Conservation (phyloP, 371 early-diverging fungal species). For the Apophysomyces trapeziformis region DNA sequence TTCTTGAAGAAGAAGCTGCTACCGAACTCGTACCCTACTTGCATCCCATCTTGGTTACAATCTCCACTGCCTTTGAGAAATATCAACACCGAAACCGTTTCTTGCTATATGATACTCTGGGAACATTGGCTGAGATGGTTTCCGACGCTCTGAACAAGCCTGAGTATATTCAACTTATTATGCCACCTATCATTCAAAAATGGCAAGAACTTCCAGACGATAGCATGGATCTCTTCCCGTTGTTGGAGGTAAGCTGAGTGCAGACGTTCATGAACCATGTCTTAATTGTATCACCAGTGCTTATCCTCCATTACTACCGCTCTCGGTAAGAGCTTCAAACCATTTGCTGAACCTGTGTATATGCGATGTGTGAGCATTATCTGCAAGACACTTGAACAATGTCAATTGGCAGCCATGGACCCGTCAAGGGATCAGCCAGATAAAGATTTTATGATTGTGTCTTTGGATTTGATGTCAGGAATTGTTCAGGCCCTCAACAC, state of each 20-base stretch:
- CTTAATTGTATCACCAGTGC: conserved; percentile 47
- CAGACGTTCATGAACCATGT: background rate
- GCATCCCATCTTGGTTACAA: conserved; percentile 77
- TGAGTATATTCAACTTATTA: conserved; percentile 73
- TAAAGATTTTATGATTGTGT: conserved; percentile 87
- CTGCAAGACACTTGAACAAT: conserved; percentile 61
- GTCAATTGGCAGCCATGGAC: conserved; percentile 58
- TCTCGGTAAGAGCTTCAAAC: conserved; percentile 78
- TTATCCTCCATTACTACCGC: conserved; percentile 81
- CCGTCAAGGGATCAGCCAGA: conserved; percentile 66
- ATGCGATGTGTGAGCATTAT: conserved; percentile 79
- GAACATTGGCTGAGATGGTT: conserved; percentile 92
- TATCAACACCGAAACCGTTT: conserved; percentile 92
- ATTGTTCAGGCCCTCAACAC: conserved; percentile 83
- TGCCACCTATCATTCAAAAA: conserved; percentile 83
- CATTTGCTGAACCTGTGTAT: conserved; percentile 77
- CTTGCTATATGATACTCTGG: conserved; percentile 93
- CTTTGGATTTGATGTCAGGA: conserved; percentile 85
- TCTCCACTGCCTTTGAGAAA: conserved; percentile 76
- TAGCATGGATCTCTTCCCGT: conserved; percentile 85
- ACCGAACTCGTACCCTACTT: conserved; percentile 80
- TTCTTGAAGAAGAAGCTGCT: conserved; percentile 88
- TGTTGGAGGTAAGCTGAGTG: conserved; percentile 71
- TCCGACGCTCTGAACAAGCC: conserved; percentile 76
- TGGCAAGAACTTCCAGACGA: conserved; percentile 81